Base-by-base conservation (phyloP, 345 rosid genomes). In the Pelargonium nanum region DNA sequence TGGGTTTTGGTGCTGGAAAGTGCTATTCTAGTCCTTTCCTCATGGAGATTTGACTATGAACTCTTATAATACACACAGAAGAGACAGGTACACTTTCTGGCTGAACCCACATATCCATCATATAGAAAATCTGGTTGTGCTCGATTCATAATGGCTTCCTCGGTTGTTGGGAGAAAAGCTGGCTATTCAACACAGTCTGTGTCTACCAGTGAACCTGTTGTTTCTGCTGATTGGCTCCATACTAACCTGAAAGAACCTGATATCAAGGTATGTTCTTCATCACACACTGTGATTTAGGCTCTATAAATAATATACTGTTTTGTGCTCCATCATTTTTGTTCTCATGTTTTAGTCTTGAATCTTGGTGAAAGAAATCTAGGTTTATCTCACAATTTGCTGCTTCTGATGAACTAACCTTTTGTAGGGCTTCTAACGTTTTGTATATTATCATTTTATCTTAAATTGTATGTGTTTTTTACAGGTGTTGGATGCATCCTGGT, bases 401-500 rank as follows among this genome's bases (percentile, higher is more conserved):
- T 28, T 3, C 32, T 28, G 32, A 28, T 7, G 32, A 28, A 28
- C 32, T 2, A 28, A 7, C 32, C 32, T 28, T n/a, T 7, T 7
- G 7, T 28, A 2, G 32, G 32, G 32, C 32, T 2, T 61, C 24
- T 17, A 7, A 26, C 40, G 40, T 10, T 63, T 32, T 23, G 17
- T 1, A 19, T 9, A 28, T 32, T 19, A 48, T 28, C 58, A 51
- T 22, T n/a, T 19, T 65, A 24, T 34, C 58, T 30, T 9, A 56
- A 25, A 13, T 26, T 24, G 25, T 54, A 16, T 23, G 44, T 53
- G 22, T 28, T 40, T 44, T 34, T n/a, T 59, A 53, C 75, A 90
- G 99, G 85, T 90, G 58, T 60, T 94, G 78, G 99, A 94, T 76
- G 91, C 97, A 52, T 90, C 99, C 4, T 94, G 97, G 99, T 90